Percentiles rank a stretch among this genome's conserved stretches.
Evolutionary conservation across 352 stramenopile genomes (phyloP).

Genomic region (Hyaloperonospora arabidopsidis): DNA sequence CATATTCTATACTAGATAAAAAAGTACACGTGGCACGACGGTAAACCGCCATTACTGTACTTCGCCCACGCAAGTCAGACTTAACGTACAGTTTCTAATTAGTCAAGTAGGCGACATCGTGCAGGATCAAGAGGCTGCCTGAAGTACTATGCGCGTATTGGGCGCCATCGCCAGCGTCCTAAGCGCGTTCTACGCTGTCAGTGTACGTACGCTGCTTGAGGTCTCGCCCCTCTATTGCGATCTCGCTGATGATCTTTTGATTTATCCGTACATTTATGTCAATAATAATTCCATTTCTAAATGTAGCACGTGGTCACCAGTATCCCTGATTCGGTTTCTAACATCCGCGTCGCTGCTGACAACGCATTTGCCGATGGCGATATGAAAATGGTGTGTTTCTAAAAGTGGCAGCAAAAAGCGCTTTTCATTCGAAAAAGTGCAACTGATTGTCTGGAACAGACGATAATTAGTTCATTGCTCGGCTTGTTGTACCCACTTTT

Average conservation of each 20-base stretch:
- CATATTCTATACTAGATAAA: no score
- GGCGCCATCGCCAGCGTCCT: conserved; percentile 21
- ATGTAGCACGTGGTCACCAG: conserved; percentile 19
- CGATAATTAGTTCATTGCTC: no score
- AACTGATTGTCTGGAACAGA: no score
- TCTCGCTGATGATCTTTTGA: no score
- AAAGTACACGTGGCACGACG: no score
- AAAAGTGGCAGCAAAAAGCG: not conserved
- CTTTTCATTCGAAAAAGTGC: not conserved
- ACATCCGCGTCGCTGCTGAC: conserved; percentile 63
- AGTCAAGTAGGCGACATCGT: no score
- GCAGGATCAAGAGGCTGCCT: no score
- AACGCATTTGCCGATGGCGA: conserved; percentile 74
- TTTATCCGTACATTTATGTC: not conserved
- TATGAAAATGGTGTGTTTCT: conserved; percentile 39
- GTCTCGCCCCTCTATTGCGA: not conserved
- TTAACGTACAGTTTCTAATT: no score
- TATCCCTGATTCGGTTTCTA: conserved; percentile 35
- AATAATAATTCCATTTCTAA: conserved; percentile 4
- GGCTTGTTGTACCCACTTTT: no score
- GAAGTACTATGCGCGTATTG: conserved; percentile 23
- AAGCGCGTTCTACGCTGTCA: conserved; percentile 15
- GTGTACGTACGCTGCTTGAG: conserved; percentile 8
- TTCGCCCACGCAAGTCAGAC: no score
- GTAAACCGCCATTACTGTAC: no score